Conservation (phyloP, 257 asterid genomes). For the Solanum virginianum region DNA sequence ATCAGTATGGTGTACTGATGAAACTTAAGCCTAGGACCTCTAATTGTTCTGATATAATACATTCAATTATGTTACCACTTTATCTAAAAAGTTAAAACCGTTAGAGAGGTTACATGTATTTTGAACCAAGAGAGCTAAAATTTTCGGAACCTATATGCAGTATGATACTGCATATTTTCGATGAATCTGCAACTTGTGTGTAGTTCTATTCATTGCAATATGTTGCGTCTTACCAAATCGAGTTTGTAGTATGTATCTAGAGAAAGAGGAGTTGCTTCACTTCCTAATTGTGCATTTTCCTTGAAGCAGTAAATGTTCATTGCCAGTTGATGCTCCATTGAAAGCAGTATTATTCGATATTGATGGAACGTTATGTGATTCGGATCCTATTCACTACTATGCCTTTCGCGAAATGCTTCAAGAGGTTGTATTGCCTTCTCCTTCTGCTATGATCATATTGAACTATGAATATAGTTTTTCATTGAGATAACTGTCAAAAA, state of each 20-base stretch:
- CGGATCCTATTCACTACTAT: conserved; percentile 69
- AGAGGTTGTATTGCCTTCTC: conserved; percentile 33
- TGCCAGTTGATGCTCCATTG: conserved; percentile 56
- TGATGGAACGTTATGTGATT: conserved; percentile 77
- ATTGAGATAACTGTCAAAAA: no score
- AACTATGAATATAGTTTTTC: not conserved
- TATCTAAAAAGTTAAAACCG: not conserved
- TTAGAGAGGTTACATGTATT: not conserved
- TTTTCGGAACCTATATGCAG: not conserved
- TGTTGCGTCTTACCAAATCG: not conserved
- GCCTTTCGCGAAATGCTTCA: conserved; percentile 86
- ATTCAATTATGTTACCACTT: not conserved
- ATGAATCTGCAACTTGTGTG: not conserved
- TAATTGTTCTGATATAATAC: not conserved
- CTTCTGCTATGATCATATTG: not conserved
- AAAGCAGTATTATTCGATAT: conserved; percentile 72
- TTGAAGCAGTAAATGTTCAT: conserved; percentile 20
- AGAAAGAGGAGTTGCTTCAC: not conserved
- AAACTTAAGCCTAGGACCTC: not conserved
- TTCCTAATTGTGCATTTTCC: not conserved
- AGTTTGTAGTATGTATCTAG: not conserved
- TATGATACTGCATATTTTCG: not conserved
- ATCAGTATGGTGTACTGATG: not conserved
- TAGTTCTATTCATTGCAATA: not conserved
- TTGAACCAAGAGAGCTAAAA: not conserved